Percentiles rank a stretch among this genome's conserved stretches.
Evolutionary conservation across 1,284 basidiomycete species (phyloP).

Genomic region (Rhodotorula sp.): DNA sequence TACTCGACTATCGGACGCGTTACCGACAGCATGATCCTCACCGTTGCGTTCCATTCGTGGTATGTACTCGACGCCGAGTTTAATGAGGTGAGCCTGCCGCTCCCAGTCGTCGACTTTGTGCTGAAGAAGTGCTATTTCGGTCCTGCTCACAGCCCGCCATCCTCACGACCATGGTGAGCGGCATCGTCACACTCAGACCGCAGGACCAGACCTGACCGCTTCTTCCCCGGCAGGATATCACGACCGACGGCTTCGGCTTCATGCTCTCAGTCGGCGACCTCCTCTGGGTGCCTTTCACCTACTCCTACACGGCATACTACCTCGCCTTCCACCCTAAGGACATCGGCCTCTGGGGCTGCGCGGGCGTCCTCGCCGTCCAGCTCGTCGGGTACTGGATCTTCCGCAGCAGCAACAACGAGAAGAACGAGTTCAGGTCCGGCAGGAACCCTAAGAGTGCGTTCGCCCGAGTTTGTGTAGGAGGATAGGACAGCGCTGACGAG

Average conservation of each 20-base stretch:
- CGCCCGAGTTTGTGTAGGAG: too few species aligned
- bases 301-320: conserved; percentile 89
- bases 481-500: rapidly evolving
- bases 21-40: conserved; percentile 90
- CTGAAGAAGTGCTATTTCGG: not conserved
- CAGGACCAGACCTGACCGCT: not conserved
- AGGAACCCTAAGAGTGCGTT: conserved; percentile 78
- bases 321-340: conserved; percentile 82
- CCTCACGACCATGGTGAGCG: conserved; percentile 62
- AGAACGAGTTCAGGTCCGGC: conserved; percentile 92
- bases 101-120: not conserved
- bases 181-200: not conserved
- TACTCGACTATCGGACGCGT: conserved; percentile 67
- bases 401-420: conserved; percentile 83
- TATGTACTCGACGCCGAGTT: conserved; percentile 85
- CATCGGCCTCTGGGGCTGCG: conserved; percentile 65
- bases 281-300: conserved; percentile 92
- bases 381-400: conserved; percentile 87
- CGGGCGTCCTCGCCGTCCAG: conserved; percentile 67
- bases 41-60: conserved; percentile 78
- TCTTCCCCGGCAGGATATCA: conserved; percentile 76
- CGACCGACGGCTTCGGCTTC: conserved; percentile 96
- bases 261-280: conserved; percentile 96
- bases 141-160: conserved; percentile 58
- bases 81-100: conserved; percentile 66